Percentiles rank a stretch among this genome's conserved stretches.
phyloP scores from a whole-genome alignment of 495 filamentous ascomycete genomes.

The Tuber indicum region DNA sequence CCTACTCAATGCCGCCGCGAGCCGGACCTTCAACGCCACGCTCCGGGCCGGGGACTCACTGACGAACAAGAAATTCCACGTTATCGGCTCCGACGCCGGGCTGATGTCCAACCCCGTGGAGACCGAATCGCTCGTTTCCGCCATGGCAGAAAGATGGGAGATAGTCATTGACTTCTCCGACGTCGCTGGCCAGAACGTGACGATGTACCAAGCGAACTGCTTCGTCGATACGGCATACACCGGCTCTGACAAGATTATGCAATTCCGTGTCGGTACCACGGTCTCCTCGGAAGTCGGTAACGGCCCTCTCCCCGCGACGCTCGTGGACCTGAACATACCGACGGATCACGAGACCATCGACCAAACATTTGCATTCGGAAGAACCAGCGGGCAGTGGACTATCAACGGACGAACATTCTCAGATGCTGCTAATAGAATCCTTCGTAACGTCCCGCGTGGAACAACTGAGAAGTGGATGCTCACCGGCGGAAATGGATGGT shows the following conservation, averaged over 20 bases:
- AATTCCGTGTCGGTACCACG: conserved; percentile 49
- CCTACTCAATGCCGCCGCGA: conserved; percentile 51
- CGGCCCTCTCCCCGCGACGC: conserved; percentile 23
- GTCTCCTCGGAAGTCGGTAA: conserved; percentile 39
- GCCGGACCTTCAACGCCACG: conserved; percentile 50
- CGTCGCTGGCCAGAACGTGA: conserved; percentile 49
- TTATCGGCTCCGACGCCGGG: conserved; percentile 53
- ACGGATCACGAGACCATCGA: conserved; percentile 41
- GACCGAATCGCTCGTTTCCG: conserved; percentile 44
- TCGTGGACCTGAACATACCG: conserved; percentile 27
- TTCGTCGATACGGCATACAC: conserved; percentile 48
- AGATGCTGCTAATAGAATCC: conserved; percentile 49
- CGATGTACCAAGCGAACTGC: conserved; percentile 47
- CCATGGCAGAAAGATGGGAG: conserved; percentile 56
- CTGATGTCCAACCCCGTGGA: conserved; percentile 45
- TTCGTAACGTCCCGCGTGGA: conserved; percentile 51
- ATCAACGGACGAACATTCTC: conserved; percentile 53
- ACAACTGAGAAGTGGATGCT: conserved; percentile 52
- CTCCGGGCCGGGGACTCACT: conserved; percentile 43
- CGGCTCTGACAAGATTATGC: conserved; percentile 52
- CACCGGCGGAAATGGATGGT: conserved; percentile 47
- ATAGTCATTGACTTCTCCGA: conserved; percentile 52
- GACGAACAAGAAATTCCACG: conserved; percentile 44
- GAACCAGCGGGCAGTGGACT: conserved; percentile 42
- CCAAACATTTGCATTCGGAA: conserved; percentile 48